Conservation (phyloP, 2,329 filamentous ascomycete genomes). For the Canariomyces notabilis region DNA sequence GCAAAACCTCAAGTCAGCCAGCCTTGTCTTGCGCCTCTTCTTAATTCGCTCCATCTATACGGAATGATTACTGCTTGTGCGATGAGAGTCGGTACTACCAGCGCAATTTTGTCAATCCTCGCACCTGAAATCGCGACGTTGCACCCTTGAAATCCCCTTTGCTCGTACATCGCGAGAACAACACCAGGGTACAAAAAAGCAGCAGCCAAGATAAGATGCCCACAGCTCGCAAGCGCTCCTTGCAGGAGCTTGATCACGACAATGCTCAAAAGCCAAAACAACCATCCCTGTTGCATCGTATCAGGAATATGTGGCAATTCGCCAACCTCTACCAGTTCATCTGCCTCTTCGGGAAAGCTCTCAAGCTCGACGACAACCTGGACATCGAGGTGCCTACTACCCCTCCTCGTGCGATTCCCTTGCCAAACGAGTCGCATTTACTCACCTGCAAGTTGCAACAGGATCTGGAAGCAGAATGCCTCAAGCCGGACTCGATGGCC, state of each 20-base stretch:
- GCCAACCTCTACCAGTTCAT: conserved; percentile 92
- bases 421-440: not conserved
- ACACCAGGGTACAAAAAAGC: no score
- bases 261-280: conserved; percentile 27
- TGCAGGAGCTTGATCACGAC: conserved; percentile 39
- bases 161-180: no score
- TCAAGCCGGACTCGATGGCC: conserved; percentile 70
- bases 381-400: conserved; percentile 70
- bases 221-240: conserved; percentile 44
- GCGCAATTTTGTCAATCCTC: not conserved
- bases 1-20: not conserved
- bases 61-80: not conserved
- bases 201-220: conserved; percentile 36
- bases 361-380: conserved; percentile 84
- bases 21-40: not conserved
- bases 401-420: not conserved
- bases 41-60: not conserved
- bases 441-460: conserved; percentile 34
- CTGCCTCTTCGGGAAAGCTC: conserved; percentile 78
- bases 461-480: conserved; percentile 84
- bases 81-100: not conserved
- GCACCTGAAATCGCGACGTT: not conserved
- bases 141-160: not conserved
- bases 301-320: conserved; percentile 94
- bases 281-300: conserved; percentile 51